Percentiles rank a stretch among this genome's conserved stretches.
These are phyloP conservation scores for Agapanthus africanus DNA, from an alignment of 106 monocot genomes.

Conservation along the genomic window DNA sequence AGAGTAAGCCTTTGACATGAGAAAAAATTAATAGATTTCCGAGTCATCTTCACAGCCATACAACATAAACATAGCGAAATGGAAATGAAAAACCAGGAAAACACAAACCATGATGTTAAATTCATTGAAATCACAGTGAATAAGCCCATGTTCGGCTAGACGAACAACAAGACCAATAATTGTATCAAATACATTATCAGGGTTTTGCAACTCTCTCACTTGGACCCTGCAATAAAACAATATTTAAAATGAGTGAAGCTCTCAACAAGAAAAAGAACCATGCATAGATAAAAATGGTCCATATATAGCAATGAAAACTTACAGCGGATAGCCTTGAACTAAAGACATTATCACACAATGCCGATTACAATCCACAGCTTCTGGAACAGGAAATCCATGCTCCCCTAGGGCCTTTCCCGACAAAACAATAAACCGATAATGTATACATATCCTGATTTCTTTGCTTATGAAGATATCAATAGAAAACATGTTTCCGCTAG, in stretches of 20 bases:
- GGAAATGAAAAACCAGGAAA: neutral
- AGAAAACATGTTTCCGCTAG: neutral
- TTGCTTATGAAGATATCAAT: neutral
- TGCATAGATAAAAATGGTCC: neutral
- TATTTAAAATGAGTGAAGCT: neutral
- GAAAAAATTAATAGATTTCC: neutral
- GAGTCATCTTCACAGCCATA: neutral
- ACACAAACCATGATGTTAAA: conserved; percentile 80
- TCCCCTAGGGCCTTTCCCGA: conserved; percentile 71
- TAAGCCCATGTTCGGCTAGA: conserved; percentile 93
- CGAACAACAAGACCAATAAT: conserved; percentile 74
- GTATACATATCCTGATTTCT: neutral
- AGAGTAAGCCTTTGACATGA: neutral
- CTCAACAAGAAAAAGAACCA: neutral
- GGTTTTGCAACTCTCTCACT: conserved; percentile 73
- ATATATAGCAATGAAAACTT: conserved; percentile 13
- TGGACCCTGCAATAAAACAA: conserved; percentile 33
- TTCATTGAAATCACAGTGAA: conserved; percentile 96
- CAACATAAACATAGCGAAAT: neutral
- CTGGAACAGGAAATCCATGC: conserved; percentile 93
- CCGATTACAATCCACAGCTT: conserved; percentile 86
- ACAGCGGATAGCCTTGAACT: conserved; percentile 93
- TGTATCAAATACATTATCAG: conserved; percentile 77
- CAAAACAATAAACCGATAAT: neutral
- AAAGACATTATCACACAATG: conserved; percentile 98